A percentile compares a stretch with the other conserved stretches of the same genome.
phyloP scores from a whole-genome alignment of 495 filamentous ascomycete genomes.

The Polyplosphaeria fusca region DNA sequence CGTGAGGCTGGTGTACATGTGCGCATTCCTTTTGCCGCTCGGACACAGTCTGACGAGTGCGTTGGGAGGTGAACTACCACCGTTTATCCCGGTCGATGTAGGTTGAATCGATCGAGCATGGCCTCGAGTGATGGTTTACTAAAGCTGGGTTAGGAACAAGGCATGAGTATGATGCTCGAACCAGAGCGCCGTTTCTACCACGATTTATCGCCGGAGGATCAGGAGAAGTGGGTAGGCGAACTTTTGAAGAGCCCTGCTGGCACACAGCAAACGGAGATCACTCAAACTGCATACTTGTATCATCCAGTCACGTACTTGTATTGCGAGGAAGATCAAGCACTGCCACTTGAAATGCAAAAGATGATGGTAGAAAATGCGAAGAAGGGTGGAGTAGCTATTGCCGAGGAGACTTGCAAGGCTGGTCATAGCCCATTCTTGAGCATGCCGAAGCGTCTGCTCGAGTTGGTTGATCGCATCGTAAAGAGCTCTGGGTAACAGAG shows the following conservation, averaged over 20 bases:
- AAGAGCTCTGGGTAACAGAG: no score
- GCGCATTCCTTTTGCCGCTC: background rate
- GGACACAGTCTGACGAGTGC: background rate
- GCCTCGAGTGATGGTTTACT: no score
- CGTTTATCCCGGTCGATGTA: background rate
- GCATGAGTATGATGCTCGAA: background rate
- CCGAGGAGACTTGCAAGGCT: background rate
- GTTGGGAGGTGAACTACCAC: background rate
- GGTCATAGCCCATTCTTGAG: conserved; percentile 3
- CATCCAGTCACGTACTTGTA: conserved; percentile 4
- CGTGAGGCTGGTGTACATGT: conserved; percentile 1
- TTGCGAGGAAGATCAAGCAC: background rate
- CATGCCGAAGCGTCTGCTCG: background rate
- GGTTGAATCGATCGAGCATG: no score
- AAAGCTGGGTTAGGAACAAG: no score
- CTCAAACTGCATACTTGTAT: background rate
- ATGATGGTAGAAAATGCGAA: conserved; percentile 1
- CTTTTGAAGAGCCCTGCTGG: background rate
- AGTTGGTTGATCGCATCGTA: background rate
- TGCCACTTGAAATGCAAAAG: background rate
- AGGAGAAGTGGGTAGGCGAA: background rate
- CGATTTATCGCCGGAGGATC: background rate
- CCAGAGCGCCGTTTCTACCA: background rate
- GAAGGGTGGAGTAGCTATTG: background rate
- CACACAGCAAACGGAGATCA: background rate